These are phyloP conservation scores for Kluyveromyces aestuarii DNA, from an alignment of 805 yeast genomes.

Conservation along the genomic window DNA sequence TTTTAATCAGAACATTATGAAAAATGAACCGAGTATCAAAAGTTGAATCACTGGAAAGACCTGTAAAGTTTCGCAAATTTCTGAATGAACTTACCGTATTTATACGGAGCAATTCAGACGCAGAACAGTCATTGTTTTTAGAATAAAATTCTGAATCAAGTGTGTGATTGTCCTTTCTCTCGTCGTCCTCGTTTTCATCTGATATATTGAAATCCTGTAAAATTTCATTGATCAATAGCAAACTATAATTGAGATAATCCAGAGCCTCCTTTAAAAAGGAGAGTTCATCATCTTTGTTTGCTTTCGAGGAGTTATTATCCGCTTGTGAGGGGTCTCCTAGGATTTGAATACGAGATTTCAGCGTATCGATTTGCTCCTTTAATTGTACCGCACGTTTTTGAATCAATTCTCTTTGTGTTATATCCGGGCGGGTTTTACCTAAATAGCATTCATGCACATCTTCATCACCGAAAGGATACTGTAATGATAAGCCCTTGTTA, in stretches of 20 bases:
- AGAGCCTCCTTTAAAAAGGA: slow-evolving; percentile 15
- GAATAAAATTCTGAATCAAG: slow-evolving; percentile 5
- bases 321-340: slow-evolving; percentile 6
- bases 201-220: slow-evolving; percentile 25
- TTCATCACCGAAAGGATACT: slow-evolving; percentile 53
- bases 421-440: slow-evolving; percentile 44
- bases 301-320: slow-evolving; percentile 1
- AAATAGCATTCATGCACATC: slow-evolving; percentile 45
- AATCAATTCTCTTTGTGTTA: slow-evolving; percentile 42
- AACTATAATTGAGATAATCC: slow-evolving; percentile 26
- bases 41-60: slow-evolving; percentile 19
- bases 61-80: slow-evolving; percentile 23
- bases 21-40: slow-evolving; percentile 53
- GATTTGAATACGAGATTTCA: slow-evolving; percentile 20
- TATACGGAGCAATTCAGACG: background rate
- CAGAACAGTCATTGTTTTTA: background rate
- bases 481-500: slow-evolving; percentile 34
- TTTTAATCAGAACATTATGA: slow-evolving; percentile 45
- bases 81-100: slow-evolving; percentile 24
- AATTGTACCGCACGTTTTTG: slow-evolving; percentile 31
- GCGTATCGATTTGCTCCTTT: slow-evolving; percentile 30
- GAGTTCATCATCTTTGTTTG: slow-evolving; percentile 11
- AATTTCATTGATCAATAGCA: slow-evolving; percentile 25
- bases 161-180: slow-evolving; percentile 11
- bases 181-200: slow-evolving; percentile 10